Conservation (phyloP, 2,329 filamentous ascomycete genomes). For the Colletotrichum brevisporum region DNA sequence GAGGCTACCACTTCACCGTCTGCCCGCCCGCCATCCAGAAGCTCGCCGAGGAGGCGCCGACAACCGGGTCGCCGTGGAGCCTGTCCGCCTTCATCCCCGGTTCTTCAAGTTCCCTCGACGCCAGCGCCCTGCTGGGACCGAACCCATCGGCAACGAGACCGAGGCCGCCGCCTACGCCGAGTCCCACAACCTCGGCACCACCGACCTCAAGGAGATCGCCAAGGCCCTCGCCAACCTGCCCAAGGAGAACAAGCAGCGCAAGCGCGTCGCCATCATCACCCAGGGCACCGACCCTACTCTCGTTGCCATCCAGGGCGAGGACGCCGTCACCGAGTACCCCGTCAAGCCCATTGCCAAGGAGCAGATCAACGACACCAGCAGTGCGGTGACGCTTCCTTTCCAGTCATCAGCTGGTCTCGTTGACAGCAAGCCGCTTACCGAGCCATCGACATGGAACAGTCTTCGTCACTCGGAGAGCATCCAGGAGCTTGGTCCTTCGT, state of each 20-base stretch:
- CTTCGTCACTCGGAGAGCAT: too few species aligned
- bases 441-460: slow-evolving; percentile 89
- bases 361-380: slow-evolving; percentile 95
- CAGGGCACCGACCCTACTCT: slow-evolving; percentile 94
- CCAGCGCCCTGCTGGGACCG: slow-evolving; percentile 88
- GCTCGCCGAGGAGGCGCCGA: slow-evolving; percentile 89
- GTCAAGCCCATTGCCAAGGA: slow-evolving; percentile 84
- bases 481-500: slow-evolving; percentile 95
- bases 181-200: slow-evolving; percentile 80
- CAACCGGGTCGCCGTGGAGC: slow-evolving; percentile 87
- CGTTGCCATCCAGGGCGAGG: slow-evolving; percentile 81
- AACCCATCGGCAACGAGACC: slow-evolving; percentile 97
- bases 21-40: slow-evolving; percentile 92
- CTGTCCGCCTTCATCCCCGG: slow-evolving; percentile 94
- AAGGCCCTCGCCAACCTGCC: slow-evolving; percentile 88
- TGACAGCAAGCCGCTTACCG: slow-evolving; percentile 83
- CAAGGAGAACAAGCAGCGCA: slow-evolving; percentile 90
- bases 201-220: slow-evolving; percentile 87
- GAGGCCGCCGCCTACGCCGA: slow-evolving; percentile 92
- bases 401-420: too few species aligned
- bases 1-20: slow-evolving; percentile 97
- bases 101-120: slow-evolving; percentile 98
- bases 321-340: slow-evolving; percentile 80
- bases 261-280: slow-evolving; percentile 91
- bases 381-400: slow-evolving; percentile 94